Evolutionary conservation across 2,329 filamentous ascomycete species (phyloP).

Genomic region (Ascochyta clinopodiicola): DNA sequence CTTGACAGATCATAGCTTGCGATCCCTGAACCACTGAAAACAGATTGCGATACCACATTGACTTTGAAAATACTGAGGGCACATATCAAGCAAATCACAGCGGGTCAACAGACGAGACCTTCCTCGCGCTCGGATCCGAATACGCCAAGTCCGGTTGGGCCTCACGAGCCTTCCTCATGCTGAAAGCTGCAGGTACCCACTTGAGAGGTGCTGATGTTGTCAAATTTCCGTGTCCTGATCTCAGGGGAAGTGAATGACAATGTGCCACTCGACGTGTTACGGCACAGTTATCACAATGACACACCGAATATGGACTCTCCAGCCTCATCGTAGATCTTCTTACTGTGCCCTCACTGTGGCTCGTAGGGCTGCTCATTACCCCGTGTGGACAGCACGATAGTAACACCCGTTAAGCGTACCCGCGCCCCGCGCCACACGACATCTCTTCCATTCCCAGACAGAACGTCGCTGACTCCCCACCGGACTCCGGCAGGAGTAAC

Average conservation of each 20-base stretch:
- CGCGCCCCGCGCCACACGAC: background rate
- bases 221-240: background rate
- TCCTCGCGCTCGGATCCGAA: background rate
- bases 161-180: background rate
- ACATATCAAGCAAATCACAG: background rate
- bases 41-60: background rate
- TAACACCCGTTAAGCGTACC: background rate
- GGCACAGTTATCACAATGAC: background rate
- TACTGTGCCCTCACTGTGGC: background rate
- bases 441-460: background rate
- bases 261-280: background rate
- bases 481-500: background rate
- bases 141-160: background rate
- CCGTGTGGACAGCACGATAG: background rate
- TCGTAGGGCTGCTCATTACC: background rate
- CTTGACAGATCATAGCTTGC: background rate
- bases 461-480: background rate
- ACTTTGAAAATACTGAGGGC: background rate
- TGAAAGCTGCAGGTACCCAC: background rate
- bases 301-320: background rate
- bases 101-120: too few relatives aligned
- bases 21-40: background rate
- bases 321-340: constrained; percentile 6
- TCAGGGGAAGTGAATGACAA: background rate
- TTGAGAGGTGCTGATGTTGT: background rate